Conservation (phyloP, 345 rosid genomes). For the Aquilaria malaccensis region DNA sequence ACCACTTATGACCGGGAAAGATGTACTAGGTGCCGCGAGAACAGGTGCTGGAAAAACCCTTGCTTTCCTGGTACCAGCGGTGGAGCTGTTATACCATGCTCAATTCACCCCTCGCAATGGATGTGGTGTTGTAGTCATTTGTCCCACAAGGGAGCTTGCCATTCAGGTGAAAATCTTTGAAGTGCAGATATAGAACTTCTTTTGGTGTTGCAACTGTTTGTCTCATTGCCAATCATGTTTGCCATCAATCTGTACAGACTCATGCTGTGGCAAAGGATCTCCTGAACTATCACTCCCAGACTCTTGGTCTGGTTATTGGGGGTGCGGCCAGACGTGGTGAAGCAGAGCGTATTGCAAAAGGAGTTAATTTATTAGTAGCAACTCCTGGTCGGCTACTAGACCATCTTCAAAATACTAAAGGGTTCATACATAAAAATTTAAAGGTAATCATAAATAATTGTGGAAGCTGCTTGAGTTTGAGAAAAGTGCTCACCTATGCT, state of each 20-base stretch:
- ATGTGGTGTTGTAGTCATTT: slow-evolving; percentile 78
- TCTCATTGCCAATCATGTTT: slow-evolving; percentile 5
- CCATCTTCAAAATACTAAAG: slow-evolving; percentile 90
- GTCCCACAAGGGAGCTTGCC: slow-evolving; percentile 98
- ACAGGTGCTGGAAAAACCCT: slow-evolving; percentile 98
- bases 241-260: slow-evolving; percentile 38
- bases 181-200: neutral
- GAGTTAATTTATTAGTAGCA: slow-evolving; percentile 87
- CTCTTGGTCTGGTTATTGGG: slow-evolving; percentile 87
- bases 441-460: slow-evolving; percentile 39
- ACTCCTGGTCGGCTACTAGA: slow-evolving; percentile 98
- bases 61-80: slow-evolving; percentile 87
- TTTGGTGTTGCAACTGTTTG: neutral
- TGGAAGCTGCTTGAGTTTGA: too few species aligned
- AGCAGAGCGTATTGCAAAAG: slow-evolving; percentile 72
- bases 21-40: slow-evolving; percentile 97
- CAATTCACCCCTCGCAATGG: slow-evolving; percentile 74
- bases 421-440: slow-evolving; percentile 72
- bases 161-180: slow-evolving; percentile 55
- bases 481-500: too few species aligned
- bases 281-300: slow-evolving; percentile 78
- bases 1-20: slow-evolving; percentile 77
- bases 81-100: slow-evolving; percentile 67
- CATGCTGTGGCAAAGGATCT: slow-evolving; percentile 93
- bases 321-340: slow-evolving; percentile 80